These are phyloP conservation scores for Fomitopsis pinicola DNA, from an alignment of 1,284 basidiomycete species.

Conservation along the genomic window DNA sequence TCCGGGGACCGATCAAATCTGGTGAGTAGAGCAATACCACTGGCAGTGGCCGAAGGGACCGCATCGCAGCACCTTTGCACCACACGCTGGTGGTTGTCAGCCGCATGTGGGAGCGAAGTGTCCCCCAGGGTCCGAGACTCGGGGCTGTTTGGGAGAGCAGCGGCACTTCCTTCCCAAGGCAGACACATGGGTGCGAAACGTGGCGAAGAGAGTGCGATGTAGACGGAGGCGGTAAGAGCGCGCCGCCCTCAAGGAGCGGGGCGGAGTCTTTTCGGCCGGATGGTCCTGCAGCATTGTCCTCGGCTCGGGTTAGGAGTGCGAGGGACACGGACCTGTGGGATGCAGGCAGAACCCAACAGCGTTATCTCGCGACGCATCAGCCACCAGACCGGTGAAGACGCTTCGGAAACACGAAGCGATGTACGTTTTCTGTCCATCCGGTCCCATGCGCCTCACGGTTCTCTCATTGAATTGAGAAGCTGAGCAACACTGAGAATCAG, in stretches of 20 bases:
- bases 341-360: not conserved
- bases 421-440: not conserved
- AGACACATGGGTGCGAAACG: not conserved
- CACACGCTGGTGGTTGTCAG: not conserved
- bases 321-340: conserved; percentile 6
- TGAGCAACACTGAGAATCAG: no score
- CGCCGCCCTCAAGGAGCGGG: not conserved
- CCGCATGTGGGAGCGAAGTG: not conserved
- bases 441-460: not conserved
- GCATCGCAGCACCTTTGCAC: not conserved
- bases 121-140: not conserved
- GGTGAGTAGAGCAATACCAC: not conserved
- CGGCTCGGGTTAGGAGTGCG: conserved; percentile 8
- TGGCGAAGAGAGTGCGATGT: not conserved
- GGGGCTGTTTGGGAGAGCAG: not conserved
- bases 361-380: not conserved
- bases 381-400: not conserved
- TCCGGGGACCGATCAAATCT: not conserved
- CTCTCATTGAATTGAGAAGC: not conserved
- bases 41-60: not conserved
- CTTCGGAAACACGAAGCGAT: not conserved
- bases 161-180: not conserved
- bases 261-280: not conserved
- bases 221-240: not conserved
- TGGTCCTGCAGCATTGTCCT: not conserved